Percentiles rank a stretch among this genome's conserved stretches.
Conservation (phyloP, 106 monocot species). For the Posidonia australis region DNA sequence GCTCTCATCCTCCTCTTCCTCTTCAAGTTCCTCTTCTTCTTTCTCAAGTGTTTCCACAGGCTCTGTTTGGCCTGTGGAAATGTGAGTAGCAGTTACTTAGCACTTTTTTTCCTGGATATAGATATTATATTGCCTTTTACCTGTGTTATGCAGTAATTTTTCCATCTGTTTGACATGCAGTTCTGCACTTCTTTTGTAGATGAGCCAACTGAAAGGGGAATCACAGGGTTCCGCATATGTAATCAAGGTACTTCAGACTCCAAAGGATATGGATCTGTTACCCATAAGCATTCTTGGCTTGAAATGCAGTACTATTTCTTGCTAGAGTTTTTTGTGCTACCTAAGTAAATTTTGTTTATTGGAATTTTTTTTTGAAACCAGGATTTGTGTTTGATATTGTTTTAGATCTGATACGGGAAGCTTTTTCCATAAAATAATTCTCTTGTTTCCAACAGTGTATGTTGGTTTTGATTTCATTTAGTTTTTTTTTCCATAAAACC, state of each 20-base stretch:
- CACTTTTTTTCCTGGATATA: not conserved
- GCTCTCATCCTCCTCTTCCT: too few species aligned
- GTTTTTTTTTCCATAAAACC: too few species aligned
- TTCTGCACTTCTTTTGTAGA: constrained; percentile 18
- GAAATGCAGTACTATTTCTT: too few species aligned
- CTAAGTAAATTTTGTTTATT: too few species aligned
- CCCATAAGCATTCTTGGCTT: too few species aligned
- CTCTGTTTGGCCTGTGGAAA: not conserved
- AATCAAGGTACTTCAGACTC: constrained; percentile 43
- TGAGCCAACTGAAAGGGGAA: constrained; percentile 42
- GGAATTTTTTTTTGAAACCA: too few species aligned
- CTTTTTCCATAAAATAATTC: too few species aligned
- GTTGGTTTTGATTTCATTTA: too few species aligned
- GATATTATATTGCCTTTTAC: not conserved
- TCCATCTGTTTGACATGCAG: constrained; percentile 9
- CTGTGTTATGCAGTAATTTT: not conserved
- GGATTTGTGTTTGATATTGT: too few species aligned
- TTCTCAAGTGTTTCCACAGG: not conserved
- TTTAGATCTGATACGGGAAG: too few species aligned
- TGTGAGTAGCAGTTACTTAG: not conserved
- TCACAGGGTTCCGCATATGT: constrained; percentile 48
- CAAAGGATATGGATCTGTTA: not conserved
- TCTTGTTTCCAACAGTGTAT: too few species aligned
- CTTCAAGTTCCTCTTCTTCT: not conserved
- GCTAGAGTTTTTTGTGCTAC: too few species aligned